Conservation (phyloP, 192 early-diverging fungal species). For the Coemansia sp. region DNA sequence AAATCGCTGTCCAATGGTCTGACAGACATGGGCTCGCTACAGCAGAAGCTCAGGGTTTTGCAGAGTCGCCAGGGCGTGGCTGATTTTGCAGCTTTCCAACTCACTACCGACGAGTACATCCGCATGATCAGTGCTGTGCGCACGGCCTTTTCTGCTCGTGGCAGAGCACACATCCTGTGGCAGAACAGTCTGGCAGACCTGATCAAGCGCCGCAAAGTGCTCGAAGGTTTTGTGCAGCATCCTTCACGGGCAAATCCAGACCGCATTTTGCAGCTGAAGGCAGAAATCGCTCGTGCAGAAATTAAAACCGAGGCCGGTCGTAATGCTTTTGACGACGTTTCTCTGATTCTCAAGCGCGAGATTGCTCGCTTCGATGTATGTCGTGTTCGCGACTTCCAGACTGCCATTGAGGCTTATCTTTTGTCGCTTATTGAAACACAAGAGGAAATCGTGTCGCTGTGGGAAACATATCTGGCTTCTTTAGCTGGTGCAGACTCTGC, state of each 20-base stretch:
- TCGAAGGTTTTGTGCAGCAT: slow-evolving; percentile 64
- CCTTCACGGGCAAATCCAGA: slow-evolving; percentile 32
- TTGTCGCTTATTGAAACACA: slow-evolving; percentile 77
- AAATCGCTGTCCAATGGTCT: slow-evolving; percentile 68
- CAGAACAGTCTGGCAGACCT: slow-evolving; percentile 72
- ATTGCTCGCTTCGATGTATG: slow-evolving; percentile 78
- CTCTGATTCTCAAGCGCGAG: slow-evolving; percentile 70
- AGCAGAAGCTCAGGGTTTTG: slow-evolving; percentile 75
- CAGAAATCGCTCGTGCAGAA: slow-evolving; percentile 49
- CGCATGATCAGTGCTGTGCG: slow-evolving; percentile 83
- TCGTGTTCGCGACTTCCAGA: slow-evolving; percentile 79
- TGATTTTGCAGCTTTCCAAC: slow-evolving; percentile 74
- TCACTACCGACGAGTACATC: slow-evolving; percentile 87
- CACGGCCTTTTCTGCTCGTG: slow-evolving; percentile 75
- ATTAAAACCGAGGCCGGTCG: slow-evolving; percentile 51
- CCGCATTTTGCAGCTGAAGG: slow-evolving; percentile 46
- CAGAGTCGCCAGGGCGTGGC: slow-evolving; percentile 76
- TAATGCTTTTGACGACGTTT: slow-evolving; percentile 77
- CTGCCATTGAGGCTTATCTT: slow-evolving; percentile 71
- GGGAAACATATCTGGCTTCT: slow-evolving; percentile 53
- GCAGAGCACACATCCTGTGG: slow-evolving; percentile 67
- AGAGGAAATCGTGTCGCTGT: slow-evolving; percentile 67
- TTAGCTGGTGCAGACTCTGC: slow-evolving; percentile 30
- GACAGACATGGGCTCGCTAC: slow-evolving; percentile 73
- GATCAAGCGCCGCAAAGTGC: slow-evolving; percentile 65